Base-by-base conservation (phyloP, 164 flowering plant genomes). In the Paratinospora sagittata region DNA sequence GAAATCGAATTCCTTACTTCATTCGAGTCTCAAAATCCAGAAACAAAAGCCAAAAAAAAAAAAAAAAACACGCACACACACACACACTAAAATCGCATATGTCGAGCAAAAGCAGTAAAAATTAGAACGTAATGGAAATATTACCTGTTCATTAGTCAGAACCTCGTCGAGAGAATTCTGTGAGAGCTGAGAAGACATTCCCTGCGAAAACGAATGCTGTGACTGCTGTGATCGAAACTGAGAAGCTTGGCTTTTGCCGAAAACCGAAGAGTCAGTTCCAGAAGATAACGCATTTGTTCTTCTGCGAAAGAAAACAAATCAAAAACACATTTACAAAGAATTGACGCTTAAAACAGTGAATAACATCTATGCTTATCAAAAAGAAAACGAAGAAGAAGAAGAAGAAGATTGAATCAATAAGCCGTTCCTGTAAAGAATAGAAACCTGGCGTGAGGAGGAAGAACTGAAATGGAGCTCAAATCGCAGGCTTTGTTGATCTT, bases 391-490 rank as follows among this genome's bases (percentile, higher is more conserved):
- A 21, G n/a, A 52, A 33, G n/a, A 55, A 55, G 21, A 55, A 49
- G 41, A 5, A 10, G 16, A 37, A 70, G 34, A 17, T 58, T 58
- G 13, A 24, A 23, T 70, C 23, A 33, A 5, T 27, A 3, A 21
- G 19, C 6, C 17, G 26, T 5, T 19, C 17, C 3, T 10, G 66
- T 64, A 17, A 58, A 5, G 21, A 55, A 65, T 70, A 8, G 19
- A 45, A 67, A 88, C 93, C 97, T 84, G 36, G 87, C 36, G 33
- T 84, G 90, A 75, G 97, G 97, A 78, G 97, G 98, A 78, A 93
- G 84, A 23, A 93, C 97, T 1, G 97, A 93, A 78, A 93, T 90
- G 70, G 98, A 90, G 78, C 75, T 89, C 80, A 91, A 87, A 83
- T 93, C 97, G 76, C 87, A 87, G 26, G 92, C 96, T 81, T 89